phyloP scores from a whole-genome alignment of 2,329 filamentous ascomycete genomes.

The Penicillium sclerotiorum region DNA sequence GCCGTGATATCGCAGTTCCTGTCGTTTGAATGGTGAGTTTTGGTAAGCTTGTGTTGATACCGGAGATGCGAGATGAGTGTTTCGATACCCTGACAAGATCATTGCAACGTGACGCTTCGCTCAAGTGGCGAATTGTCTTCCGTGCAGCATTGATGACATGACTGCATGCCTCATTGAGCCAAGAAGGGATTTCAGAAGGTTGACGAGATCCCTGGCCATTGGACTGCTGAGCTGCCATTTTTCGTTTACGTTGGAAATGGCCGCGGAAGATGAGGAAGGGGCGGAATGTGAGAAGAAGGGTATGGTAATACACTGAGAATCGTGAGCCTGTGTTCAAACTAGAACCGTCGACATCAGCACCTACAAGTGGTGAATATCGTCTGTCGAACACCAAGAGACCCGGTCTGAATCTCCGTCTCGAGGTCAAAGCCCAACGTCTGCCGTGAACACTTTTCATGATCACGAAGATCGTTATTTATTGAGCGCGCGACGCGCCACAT shows the following conservation, averaged over 20 bases:
- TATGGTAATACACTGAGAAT: constrained; percentile 48
- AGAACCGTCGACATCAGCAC: rapidly evolving
- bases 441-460: constrained; percentile 29
- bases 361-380: constrained; percentile 46
- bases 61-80: too few relatives aligned
- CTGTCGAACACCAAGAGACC: constrained; percentile 45
- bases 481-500: constrained; percentile 42
- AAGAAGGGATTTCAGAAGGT: constrained; percentile 34
- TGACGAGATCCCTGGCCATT: constrained; percentile 13
- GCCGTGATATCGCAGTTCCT: constrained; percentile 50
- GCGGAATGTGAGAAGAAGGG: constrained; percentile 46
- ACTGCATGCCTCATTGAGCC: constrained; percentile 50
- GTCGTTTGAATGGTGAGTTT: too few relatives aligned
- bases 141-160: constrained; percentile 46
- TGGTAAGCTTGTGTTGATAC: neutral
- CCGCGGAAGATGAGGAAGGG: constrained; percentile 51
- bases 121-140: constrained; percentile 45
- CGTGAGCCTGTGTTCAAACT: constrained; percentile 2
- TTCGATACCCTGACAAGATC: constrained; percentile 41
- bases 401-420: constrained; percentile 39
- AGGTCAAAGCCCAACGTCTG: constrained; percentile 37
- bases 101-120: constrained; percentile 45
- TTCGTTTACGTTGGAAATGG: constrained; percentile 41
- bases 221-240: constrained; percentile 13
- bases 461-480: constrained; percentile 34